Conservation (phyloP, 352 stramenopile genomes). For the Paralagenidium karlingii region DNA sequence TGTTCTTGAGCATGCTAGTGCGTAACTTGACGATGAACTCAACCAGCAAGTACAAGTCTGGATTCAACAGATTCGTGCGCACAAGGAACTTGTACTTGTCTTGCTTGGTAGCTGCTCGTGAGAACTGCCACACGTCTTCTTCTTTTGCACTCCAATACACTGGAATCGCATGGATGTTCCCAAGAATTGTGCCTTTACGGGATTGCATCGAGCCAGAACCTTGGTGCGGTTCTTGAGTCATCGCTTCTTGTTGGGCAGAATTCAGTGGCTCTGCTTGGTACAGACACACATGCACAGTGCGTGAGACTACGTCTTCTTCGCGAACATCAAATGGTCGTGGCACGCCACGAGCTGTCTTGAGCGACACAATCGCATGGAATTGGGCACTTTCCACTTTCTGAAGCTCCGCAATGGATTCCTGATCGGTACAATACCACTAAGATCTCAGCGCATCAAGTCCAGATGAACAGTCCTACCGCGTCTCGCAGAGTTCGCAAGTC, state of each 20-base stretch:
- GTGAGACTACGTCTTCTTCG: conserved; percentile 64
- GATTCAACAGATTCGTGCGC: conserved; percentile 53
- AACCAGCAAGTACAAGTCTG: conserved; percentile 48
- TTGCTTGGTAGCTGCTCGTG: conserved; percentile 53
- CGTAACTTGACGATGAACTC: conserved; percentile 63
- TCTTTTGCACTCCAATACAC: conserved; percentile 53
- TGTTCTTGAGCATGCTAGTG: conserved; percentile 7
- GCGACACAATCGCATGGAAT: conserved; percentile 54
- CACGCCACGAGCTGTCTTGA: conserved; percentile 54
- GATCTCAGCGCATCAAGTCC: too few relatives aligned
- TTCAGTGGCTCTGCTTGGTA: too few relatives aligned
- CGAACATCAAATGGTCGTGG: conserved; percentile 66
- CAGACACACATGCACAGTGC: conserved; percentile 64
- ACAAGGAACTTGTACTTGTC: conserved; percentile 79
- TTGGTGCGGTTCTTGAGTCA: not conserved
- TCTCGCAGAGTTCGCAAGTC: too few relatives aligned
- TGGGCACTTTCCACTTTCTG: conserved; percentile 36
- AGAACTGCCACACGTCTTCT: conserved; percentile 78
- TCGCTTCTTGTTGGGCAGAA: not conserved
- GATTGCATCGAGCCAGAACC: not conserved
- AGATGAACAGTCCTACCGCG: too few relatives aligned
- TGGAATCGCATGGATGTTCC: conserved; percentile 67
- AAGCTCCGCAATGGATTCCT: too few relatives aligned
- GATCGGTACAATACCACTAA: too few relatives aligned
- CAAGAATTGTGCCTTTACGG: conserved; percentile 29